Percentiles rank a stretch among this genome's conserved stretches.
Evolutionary conservation across 2,329 filamentous ascomycete genomes (phyloP).

Genomic region (Aspergillus fumigatiaffinis): DNA sequence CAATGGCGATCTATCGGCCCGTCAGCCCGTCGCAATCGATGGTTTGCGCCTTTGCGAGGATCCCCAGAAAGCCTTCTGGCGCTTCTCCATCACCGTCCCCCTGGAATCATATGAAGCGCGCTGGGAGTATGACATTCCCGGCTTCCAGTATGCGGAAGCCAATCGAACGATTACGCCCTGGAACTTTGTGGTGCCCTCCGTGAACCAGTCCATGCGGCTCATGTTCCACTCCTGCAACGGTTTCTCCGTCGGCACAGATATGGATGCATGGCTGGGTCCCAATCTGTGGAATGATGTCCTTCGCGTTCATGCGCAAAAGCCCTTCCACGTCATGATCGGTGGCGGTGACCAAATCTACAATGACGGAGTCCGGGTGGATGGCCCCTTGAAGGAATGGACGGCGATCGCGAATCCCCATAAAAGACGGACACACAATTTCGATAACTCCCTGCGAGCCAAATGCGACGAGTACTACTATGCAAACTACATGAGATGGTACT

Average conservation of each 20-base stretch:
- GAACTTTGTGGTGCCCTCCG: slow-evolving; percentile 56
- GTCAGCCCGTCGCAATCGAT: slow-evolving; percentile 31
- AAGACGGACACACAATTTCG: slow-evolving; percentile 58
- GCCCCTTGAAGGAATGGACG: slow-evolving; percentile 68
- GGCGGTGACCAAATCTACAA: slow-evolving; percentile 85
- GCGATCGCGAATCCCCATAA: slow-evolving; percentile 58
- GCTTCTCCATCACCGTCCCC: slow-evolving; percentile 57
- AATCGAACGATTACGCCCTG: slow-evolving; percentile 52
- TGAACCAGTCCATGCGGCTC: slow-evolving; percentile 62
- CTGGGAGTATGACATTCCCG: slow-evolving; percentile 74
- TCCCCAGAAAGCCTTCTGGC: slow-evolving; percentile 56
- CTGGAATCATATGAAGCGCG: slow-evolving; percentile 68
- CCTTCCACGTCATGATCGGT: slow-evolving; percentile 72
- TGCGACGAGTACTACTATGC: slow-evolving; percentile 62
- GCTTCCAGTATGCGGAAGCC: slow-evolving; percentile 58
- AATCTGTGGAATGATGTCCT: slow-evolving; percentile 63
- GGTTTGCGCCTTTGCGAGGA: slow-evolving; percentile 60
- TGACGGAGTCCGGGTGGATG: slow-evolving; percentile 75
- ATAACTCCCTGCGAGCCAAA: slow-evolving; percentile 57
- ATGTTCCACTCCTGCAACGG: slow-evolving; percentile 69
- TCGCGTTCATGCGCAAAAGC: slow-evolving; percentile 55
- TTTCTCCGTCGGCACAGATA: slow-evolving; percentile 63
- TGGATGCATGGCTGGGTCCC: slow-evolving; percentile 59
- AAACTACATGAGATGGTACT: slow-evolving; percentile 65
- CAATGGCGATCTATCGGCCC: slow-evolving; percentile 10